A percentile compares a stretch with the other conserved stretches of the same genome.
phyloP scores from a whole-genome alignment of 2,329 filamentous ascomycete species.

The Calonectria montana region DNA sequence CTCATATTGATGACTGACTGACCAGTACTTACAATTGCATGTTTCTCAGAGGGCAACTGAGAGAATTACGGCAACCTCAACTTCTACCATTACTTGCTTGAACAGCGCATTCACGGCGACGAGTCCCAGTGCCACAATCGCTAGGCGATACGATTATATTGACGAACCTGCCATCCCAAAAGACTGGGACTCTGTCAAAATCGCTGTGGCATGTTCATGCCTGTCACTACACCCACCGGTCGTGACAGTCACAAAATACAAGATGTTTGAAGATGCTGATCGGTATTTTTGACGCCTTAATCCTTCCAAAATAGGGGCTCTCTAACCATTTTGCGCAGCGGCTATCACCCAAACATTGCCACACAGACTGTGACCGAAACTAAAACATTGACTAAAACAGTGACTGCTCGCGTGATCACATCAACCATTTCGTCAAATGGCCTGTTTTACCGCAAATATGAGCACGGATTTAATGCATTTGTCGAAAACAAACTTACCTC shows the following conservation, averaged over 20 bases:
- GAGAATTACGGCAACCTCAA: neutral
- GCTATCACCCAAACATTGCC: too few species aligned
- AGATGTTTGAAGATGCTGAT: neutral
- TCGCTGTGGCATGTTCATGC: neutral
- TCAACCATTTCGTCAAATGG: neutral
- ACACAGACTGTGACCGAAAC: neutral
- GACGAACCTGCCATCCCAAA: neutral
- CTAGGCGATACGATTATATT: neutral
- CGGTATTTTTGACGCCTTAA: neutral
- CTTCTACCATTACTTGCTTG: neutral
- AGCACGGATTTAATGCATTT: neutral
- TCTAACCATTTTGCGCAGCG: neutral
- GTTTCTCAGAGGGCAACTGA: neutral
- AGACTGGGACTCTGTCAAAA: neutral
- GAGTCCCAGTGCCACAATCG: neutral
- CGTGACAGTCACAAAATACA: neutral
- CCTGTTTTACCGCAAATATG: neutral
- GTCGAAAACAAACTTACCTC: neutral
- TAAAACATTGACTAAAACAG: neutral
- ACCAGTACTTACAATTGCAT: neutral
- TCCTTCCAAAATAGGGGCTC: accelerated
- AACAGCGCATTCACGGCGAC: neutral
- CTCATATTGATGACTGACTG: neutral
- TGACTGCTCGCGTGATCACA: neutral
- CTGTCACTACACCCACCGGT: neutral